Percentiles rank a stretch among this genome's conserved stretches.
Conservation (phyloP, 352 stramenopile genomes). For the Globisporangium heterothallicum region DNA sequence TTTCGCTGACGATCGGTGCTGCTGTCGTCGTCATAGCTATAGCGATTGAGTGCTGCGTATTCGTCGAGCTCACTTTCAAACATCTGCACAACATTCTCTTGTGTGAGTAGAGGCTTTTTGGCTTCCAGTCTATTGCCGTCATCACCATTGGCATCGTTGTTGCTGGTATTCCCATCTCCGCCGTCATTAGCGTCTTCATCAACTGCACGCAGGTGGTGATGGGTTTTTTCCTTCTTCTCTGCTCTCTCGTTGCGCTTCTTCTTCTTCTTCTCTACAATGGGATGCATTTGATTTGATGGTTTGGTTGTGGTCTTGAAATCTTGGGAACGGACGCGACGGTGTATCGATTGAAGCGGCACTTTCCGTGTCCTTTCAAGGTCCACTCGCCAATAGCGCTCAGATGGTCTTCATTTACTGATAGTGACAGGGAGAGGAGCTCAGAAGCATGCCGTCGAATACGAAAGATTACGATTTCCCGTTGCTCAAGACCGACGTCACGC, state of each 20-base stretch:
- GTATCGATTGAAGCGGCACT: too few species aligned
- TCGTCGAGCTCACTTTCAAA: slow-evolving; percentile 14
- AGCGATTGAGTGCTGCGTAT: slow-evolving; percentile 1
- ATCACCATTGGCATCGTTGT: not conserved
- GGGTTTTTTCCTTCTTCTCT: not conserved
- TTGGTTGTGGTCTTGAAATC: too few species aligned
- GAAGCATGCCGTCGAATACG: slow-evolving; percentile 12
- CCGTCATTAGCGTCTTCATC: not conserved
- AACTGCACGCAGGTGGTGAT: not conserved
- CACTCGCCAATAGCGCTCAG: too few species aligned
- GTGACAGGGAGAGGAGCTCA: too few species aligned
- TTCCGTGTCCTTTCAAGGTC: too few species aligned
- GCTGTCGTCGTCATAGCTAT: not conserved
- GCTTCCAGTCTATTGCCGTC: not conserved
- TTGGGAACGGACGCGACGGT: too few species aligned
- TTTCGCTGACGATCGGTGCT: not conserved
- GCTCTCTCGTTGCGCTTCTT: too few species aligned
- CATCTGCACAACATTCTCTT: slow-evolving; percentile 13
- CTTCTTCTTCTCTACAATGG: not conserved
- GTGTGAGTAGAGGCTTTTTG: not conserved
- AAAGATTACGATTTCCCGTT: slow-evolving; percentile 68
- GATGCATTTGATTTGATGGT: too few species aligned
- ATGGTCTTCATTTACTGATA: too few species aligned
- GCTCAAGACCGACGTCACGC: slow-evolving; percentile 67
- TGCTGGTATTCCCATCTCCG: too few species aligned